Percentiles rank a stretch among this genome's conserved stretches.
Evolutionary conservation across 495 filamentous ascomycete genomes (phyloP).

Genomic region (Sabuloglossum arenarium): DNA sequence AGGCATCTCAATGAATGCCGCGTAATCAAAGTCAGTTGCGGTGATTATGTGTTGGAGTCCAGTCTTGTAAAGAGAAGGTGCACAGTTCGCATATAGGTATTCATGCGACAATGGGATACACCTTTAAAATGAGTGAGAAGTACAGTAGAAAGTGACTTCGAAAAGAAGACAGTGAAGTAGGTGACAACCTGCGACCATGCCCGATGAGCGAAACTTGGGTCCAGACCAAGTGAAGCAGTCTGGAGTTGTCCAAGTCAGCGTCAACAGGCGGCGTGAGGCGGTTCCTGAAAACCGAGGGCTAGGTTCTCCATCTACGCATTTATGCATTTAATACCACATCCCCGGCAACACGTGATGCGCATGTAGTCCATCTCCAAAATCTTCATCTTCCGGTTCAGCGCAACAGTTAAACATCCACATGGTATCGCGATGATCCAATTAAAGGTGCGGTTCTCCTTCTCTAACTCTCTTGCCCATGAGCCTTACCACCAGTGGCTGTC

Average conservation of each 20-base stretch:
- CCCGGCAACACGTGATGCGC: neutral
- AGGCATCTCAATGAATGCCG: neutral
- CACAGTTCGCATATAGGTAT: no score
- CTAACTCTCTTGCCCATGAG: neutral
- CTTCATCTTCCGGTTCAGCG: neutral
- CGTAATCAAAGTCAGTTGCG: no score
- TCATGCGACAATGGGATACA: neutral
- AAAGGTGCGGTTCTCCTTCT: constrained; percentile 39
- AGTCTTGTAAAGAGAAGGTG: neutral
- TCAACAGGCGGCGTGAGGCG: neutral
- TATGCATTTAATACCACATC: neutral
- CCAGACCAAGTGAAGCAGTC: neutral
- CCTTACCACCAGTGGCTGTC: constrained; percentile 1
- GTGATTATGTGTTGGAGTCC: neutral
- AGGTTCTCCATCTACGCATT: neutral
- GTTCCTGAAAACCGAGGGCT: neutral
- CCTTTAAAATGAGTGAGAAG: neutral
- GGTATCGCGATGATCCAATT: constrained; percentile 77
- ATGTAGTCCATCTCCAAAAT: neutral
- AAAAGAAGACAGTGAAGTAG: neutral
- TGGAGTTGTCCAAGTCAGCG: neutral
- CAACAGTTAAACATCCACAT: neutral
- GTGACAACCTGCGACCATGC: neutral
- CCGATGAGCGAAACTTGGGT: neutral
- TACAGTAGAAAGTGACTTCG: neutral